phyloP scores from a whole-genome alignment of 768 basidiomycete species.

The Lactarius hatsudake region DNA sequence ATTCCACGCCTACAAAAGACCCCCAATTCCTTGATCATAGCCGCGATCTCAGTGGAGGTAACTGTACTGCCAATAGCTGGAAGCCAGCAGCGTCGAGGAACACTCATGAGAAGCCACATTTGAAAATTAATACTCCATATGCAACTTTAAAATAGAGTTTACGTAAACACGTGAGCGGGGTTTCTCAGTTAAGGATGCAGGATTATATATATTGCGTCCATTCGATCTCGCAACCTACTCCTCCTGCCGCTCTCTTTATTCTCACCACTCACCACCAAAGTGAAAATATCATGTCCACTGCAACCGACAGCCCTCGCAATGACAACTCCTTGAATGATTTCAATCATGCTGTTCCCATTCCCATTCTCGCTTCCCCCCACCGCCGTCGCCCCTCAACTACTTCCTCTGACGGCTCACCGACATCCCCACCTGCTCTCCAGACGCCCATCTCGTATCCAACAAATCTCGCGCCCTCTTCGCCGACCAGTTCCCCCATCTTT shows the following conservation, averaged over 20 bases:
- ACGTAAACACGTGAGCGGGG: slow-evolving; percentile 15
- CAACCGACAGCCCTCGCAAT: slow-evolving; percentile 10
- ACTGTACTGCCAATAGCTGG: neutral
- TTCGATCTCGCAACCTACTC: neutral
- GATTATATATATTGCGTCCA: neutral
- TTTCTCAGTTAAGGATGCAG: neutral
- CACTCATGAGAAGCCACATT: neutral
- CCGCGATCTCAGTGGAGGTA: neutral
- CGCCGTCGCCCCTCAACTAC: slow-evolving; percentile 22
- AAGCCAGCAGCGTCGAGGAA: neutral
- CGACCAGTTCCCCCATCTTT: slow-evolving; percentile 24
- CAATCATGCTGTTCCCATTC: slow-evolving; percentile 23
- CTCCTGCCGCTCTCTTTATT: neutral
- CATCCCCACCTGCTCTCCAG: slow-evolving; percentile 20
- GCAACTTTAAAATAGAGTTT: slow-evolving; percentile 21
- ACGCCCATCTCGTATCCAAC: slow-evolving; percentile 22
- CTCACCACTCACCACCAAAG: neutral
- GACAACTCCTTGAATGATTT: slow-evolving; percentile 3
- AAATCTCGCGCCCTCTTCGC: slow-evolving; percentile 21
- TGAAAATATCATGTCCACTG: slow-evolving; percentile 18
- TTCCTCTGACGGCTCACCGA: slow-evolving; percentile 23
- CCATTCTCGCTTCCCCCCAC: slow-evolving; percentile 16
- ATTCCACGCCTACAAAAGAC: neutral
- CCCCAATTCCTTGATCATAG: neutral
- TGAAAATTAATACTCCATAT: slow-evolving; percentile 1